phyloP scores from a whole-genome alignment of 1,284 basidiomycete species.

The Ganoderma multipileum region DNA sequence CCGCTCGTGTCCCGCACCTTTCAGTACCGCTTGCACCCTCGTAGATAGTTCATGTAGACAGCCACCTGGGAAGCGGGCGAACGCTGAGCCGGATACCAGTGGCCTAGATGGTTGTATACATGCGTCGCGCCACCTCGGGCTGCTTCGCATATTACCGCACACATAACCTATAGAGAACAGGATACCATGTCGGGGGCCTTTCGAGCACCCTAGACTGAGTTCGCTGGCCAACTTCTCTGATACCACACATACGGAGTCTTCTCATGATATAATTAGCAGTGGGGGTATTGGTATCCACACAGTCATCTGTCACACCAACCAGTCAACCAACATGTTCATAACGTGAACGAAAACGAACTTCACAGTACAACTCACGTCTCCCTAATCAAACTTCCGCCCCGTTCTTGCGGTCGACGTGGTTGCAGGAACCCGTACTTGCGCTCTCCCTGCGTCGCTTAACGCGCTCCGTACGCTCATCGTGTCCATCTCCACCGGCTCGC shows the following conservation, averaged over 20 bases:
- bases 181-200: not conserved
- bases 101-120: not conserved
- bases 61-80: no score
- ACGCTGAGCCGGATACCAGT: no score
- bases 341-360: not conserved
- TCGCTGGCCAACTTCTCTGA: no score
- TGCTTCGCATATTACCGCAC: no score
- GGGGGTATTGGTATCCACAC: not conserved
- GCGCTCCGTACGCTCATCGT: slow-evolving; percentile 22
- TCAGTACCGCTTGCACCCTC: not conserved
- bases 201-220: no score
- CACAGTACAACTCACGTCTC: not conserved
- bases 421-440: slow-evolving; percentile 22
- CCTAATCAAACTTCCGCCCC: slow-evolving; percentile 37
- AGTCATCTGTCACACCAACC: not conserved
- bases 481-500: slow-evolving; percentile 43
- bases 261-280: not conserved
- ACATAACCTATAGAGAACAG: not conserved
- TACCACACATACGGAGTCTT: not conserved
- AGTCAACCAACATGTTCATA: not conserved
- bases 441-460: slow-evolving; percentile 20
- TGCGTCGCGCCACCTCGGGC: not conserved
- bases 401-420: slow-evolving; percentile 8
- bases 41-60: not conserved
- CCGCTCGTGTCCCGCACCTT: not conserved